phyloP scores from a whole-genome alignment of 306 rosid genomes.

The Prunus davidiana region DNA sequence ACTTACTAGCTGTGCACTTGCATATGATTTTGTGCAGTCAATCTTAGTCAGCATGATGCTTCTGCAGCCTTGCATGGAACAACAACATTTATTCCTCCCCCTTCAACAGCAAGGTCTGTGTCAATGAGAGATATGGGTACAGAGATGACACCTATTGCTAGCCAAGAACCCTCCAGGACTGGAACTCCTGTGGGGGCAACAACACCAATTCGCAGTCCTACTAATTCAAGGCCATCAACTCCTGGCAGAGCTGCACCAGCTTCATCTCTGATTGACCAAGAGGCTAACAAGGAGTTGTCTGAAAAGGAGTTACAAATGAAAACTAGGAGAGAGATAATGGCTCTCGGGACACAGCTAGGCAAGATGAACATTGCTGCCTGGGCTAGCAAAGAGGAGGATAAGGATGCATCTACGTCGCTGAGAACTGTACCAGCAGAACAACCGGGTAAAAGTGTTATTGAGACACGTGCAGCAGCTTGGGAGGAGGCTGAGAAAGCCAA shows the following conservation, averaged over 20 bases:
- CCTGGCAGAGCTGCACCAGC: slow-evolving; percentile 56
- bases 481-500: slow-evolving; percentile 96
- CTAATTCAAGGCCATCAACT: slow-evolving; percentile 77
- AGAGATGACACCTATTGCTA: slow-evolving; percentile 97
- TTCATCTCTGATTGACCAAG: slow-evolving; percentile 30
- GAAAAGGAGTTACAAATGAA: slow-evolving; percentile 90
- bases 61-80: slow-evolving; percentile 65
- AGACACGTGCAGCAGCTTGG: slow-evolving; percentile 92
- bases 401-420: slow-evolving; percentile 74
- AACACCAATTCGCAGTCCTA: slow-evolving; percentile 88
- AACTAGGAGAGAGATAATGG: slow-evolving; percentile 91
- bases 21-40: slow-evolving; percentile 47
- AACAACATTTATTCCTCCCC: slow-evolving; percentile 81
- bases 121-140: slow-evolving; percentile 99
- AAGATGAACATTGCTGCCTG: slow-evolving; percentile 95
- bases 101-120: slow-evolving; percentile 92
- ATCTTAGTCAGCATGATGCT: slow-evolving; percentile 78
- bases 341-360: slow-evolving; percentile 88
- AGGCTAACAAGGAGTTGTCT: slow-evolving; percentile 53
- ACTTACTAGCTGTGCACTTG: slow-evolving; percentile 5
- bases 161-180: slow-evolving; percentile 97
- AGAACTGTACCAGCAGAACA: slow-evolving; percentile 46
- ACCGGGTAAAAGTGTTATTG: slow-evolving; percentile 44
- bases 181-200: slow-evolving; percentile 96
- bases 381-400: slow-evolving; percentile 97